These are phyloP conservation scores for Aureobasidium sp. DNA, from an alignment of 2,329 filamentous ascomycete genomes.

Conservation along the genomic window DNA sequence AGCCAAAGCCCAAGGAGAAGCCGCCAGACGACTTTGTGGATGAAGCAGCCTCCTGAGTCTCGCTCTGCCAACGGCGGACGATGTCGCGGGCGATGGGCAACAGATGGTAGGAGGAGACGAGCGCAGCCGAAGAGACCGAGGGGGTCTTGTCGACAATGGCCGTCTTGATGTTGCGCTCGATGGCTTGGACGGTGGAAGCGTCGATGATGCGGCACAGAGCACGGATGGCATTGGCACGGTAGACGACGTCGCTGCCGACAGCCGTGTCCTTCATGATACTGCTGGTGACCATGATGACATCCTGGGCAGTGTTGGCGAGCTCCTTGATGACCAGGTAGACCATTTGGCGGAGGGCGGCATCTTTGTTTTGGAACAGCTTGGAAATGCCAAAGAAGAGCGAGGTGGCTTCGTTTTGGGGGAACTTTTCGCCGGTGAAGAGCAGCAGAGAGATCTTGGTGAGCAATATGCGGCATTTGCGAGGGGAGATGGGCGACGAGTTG, in stretches of 20 bases:
- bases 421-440: conserved; percentile 93
- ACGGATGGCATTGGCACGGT: conserved; percentile 90
- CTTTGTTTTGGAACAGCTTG: conserved; percentile 99
- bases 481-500: conserved; percentile 94
- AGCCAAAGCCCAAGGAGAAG: conserved; percentile 87
- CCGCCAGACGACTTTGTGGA: conserved; percentile 81
- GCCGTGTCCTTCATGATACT: conserved; percentile 99
- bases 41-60: conserved; percentile 93
- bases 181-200: conserved; percentile 90
- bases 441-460: conserved; percentile 95
- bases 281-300: conserved; percentile 99
- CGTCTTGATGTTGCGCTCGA: conserved; percentile 97
- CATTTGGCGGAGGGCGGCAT: conserved; percentile 96
- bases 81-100: conserved; percentile 93
- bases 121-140: conserved; percentile 88
- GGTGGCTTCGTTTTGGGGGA: conserved; percentile 94
- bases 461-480: conserved; percentile 93
- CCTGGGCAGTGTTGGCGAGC: conserved; percentile 86
- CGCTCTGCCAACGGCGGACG: conserved; percentile 94
- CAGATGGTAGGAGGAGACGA: conserved; percentile 95
- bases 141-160: conserved; percentile 99
- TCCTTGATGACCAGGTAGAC: conserved; percentile 98
- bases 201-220: conserved; percentile 95
- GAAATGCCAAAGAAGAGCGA: conserved; percentile 98
- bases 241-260: conserved; percentile 87